These are phyloP conservation scores for Malus domestica DNA, from an alignment of 306 rosid species.

Conservation along the genomic window ASM211411v1 NC_041797.1:14232501-14233000, in stretches of 20 bases:
- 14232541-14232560: conserved; percentile 73
- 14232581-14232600: not conserved
- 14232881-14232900: conserved; percentile 96
- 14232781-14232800: not conserved
- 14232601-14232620: not conserved
- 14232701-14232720: not conserved
- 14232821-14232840: conserved; percentile 42
- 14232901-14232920: conserved; percentile 25
- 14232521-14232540: conserved; percentile 95
- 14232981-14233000: conserved; percentile 66
- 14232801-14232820: not conserved
- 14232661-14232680: not conserved
- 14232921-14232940: not conserved
- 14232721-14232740: not conserved
- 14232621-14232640: not conserved
- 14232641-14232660: not conserved
- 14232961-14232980: conserved; percentile 1
- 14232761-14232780: not conserved
- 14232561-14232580: not conserved
- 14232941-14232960: not conserved
- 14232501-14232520: conserved; percentile 87
- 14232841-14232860: conserved; percentile 66
- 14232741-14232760: not conserved
- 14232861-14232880: conserved; percentile 68
- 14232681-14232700: not conserved